These are phyloP conservation scores for Talaromyces sp. DNA, from an alignment of 2,329 filamentous ascomycete species.

Conservation along the genomic window DNA sequence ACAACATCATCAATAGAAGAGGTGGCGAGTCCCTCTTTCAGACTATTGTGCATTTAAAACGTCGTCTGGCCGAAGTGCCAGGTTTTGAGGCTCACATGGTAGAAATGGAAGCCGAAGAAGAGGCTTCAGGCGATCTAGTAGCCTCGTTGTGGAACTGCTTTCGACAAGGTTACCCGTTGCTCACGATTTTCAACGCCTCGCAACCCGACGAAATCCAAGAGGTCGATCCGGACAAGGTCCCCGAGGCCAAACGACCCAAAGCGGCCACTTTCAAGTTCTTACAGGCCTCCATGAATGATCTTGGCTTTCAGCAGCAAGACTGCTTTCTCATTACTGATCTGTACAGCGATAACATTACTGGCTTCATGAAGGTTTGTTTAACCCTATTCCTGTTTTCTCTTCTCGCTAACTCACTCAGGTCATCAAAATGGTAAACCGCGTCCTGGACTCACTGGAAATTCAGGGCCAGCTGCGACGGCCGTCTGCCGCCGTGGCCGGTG, in stretches of 20 bases:
- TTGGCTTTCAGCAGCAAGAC: constrained; percentile 72
- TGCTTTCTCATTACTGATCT: constrained; percentile 90
- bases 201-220: constrained; percentile 63
- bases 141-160: constrained; percentile 87
- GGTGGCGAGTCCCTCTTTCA: constrained; percentile 95
- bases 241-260: constrained; percentile 74
- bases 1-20: constrained; percentile 96
- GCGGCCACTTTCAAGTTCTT: constrained; percentile 89
- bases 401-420: constrained; percentile 49
- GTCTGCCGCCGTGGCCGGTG: constrained; percentile 47
- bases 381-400: background rate
- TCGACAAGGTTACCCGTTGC: constrained; percentile 73
- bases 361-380: constrained; percentile 78
- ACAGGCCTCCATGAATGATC: constrained; percentile 76
- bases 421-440: constrained; percentile 84
- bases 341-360: constrained; percentile 89
- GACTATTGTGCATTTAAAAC: constrained; percentile 81
- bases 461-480: constrained; percentile 68
- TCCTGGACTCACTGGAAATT: constrained; percentile 78
- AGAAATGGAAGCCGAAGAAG: constrained; percentile 65
- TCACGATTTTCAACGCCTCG: constrained; percentile 83
- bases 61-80: constrained; percentile 75
- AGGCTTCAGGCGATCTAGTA: constrained; percentile 68
- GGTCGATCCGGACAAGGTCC: constrained; percentile 58
- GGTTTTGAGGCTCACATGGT: constrained; percentile 71